phyloP scores from a whole-genome alignment of 805 yeast species.

The Candida yuanshanica region DNA sequence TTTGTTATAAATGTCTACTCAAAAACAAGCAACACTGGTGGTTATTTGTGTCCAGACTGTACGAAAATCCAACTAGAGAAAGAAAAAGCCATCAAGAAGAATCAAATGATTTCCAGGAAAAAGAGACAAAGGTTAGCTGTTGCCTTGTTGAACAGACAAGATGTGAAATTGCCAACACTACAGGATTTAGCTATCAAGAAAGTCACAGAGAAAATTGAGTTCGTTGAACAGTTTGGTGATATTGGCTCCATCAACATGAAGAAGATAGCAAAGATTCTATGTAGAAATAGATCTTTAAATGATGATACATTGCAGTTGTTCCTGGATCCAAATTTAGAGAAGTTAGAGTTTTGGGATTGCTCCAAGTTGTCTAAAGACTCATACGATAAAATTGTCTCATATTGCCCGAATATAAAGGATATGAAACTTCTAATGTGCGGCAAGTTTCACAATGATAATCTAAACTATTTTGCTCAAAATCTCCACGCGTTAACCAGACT shows the following conservation, averaged over 20 bases:
- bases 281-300: slow-evolving; percentile 76
- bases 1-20: slow-evolving; percentile 68
- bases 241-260: slow-evolving; percentile 69
- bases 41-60: slow-evolving; percentile 64
- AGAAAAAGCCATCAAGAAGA: slow-evolving; percentile 39
- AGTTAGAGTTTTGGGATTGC: slow-evolving; percentile 87
- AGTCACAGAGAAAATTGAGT: slow-evolving; percentile 61
- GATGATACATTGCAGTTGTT: slow-evolving; percentile 70
- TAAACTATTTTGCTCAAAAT: slow-evolving; percentile 57
- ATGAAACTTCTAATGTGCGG: slow-evolving; percentile 90
- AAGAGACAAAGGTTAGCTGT: slow-evolving; percentile 76
- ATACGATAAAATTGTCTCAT: slow-evolving; percentile 63
- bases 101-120: slow-evolving; percentile 61
- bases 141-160: slow-evolving; percentile 71
- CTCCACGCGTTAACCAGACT: slow-evolving; percentile 49
- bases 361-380: slow-evolving; percentile 67
- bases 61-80: slow-evolving; percentile 38
- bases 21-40: slow-evolving; percentile 41
- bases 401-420: slow-evolving; percentile 64
- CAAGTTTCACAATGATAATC: slow-evolving; percentile 71
- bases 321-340: slow-evolving; percentile 49
- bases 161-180: slow-evolving; percentile 57
- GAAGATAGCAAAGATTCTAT: slow-evolving; percentile 69
- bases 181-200: slow-evolving; percentile 77
- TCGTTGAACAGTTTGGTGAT: slow-evolving; percentile 80